Evolutionary conservation across 2,329 filamentous ascomycete genomes (phyloP).

Genomic region (Colletotrichum gloeosporioides): DNA sequence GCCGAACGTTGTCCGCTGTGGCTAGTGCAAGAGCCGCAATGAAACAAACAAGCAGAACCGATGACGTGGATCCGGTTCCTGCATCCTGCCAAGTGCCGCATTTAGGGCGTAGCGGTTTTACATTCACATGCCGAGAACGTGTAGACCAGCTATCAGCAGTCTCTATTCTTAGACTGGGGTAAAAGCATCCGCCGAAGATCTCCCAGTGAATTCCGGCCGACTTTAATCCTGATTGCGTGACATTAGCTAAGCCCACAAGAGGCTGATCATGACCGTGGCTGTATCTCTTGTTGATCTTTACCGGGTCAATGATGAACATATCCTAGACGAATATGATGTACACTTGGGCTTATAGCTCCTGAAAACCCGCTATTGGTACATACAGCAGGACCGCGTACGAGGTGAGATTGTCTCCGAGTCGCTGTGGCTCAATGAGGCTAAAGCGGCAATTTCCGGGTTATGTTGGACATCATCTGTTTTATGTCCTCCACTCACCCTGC

Average conservation of each 20-base stretch:
- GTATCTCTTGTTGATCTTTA: not conserved
- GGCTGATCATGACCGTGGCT: not conserved
- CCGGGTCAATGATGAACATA: not conserved
- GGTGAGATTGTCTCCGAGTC: not conserved
- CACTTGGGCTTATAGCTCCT: not conserved
- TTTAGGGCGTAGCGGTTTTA: not conserved
- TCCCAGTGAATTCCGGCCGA: not conserved
- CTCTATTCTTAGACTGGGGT: not conserved
- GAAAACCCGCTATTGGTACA: rapidly evolving
- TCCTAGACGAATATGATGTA: not conserved
- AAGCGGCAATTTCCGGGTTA: not conserved
- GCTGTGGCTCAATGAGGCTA: not conserved
- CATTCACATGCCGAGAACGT: not conserved
- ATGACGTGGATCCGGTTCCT: slow-evolving; percentile 5
- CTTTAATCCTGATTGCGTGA: not conserved
- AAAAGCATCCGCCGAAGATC: not conserved
- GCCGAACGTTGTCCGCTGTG: not conserved
- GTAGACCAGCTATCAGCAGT: not conserved
- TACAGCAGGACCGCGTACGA: not conserved
- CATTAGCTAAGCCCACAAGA: not conserved
- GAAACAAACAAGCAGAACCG: not conserved
- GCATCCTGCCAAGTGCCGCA: not conserved
- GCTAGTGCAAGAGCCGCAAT: not conserved
- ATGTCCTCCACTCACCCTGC: not conserved
- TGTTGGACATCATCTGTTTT: rapidly evolving